A percentile compares a stretch with the other conserved stretches of the same genome.
phyloP scores from a whole-genome alignment of 148 eudicot genomes.

The Camellia sinensis region DNA sequence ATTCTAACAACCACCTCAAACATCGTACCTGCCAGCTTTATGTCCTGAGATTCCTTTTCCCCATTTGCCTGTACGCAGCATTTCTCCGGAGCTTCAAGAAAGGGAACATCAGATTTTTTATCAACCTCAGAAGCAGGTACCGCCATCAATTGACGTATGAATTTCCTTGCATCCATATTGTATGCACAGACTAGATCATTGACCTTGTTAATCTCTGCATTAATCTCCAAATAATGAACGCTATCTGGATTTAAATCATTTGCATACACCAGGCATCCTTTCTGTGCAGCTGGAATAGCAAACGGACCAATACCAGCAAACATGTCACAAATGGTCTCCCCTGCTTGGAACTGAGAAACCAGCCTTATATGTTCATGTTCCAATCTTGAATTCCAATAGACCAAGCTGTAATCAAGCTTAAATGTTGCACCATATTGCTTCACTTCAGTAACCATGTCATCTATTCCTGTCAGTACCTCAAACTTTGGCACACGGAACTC shows the following conservation, averaged over 20 bases:
- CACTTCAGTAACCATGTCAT: slow-evolving; percentile 88
- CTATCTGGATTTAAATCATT: slow-evolving; percentile 98
- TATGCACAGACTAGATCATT: slow-evolving; percentile 49
- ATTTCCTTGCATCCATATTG: slow-evolving; percentile 86
- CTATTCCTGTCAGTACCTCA: slow-evolving; percentile 84
- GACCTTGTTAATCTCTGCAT: slow-evolving; percentile 87
- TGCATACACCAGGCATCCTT: slow-evolving; percentile 88
- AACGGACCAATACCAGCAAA: slow-evolving; percentile 98
- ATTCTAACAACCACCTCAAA: not conserved
- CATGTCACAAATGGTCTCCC: slow-evolving; percentile 93
- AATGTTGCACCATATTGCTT: slow-evolving; percentile 91
- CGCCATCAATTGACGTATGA: slow-evolving; percentile 58
- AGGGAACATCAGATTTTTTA: slow-evolving; percentile 27
- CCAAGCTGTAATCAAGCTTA: slow-evolving; percentile 91
- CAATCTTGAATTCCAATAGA: slow-evolving; percentile 97
- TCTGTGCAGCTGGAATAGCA: slow-evolving; percentile 96
- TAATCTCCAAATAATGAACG: slow-evolving; percentile 62
- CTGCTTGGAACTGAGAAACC: slow-evolving; percentile 66
- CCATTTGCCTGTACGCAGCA: slow-evolving; percentile 22
- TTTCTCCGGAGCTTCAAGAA: slow-evolving; percentile 27
- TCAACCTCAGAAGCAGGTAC: slow-evolving; percentile 47
- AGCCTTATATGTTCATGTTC: slow-evolving; percentile 95
- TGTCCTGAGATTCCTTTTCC: slow-evolving; percentile 25
- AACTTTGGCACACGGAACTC: slow-evolving; percentile 97
- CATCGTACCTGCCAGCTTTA: slow-evolving; percentile 29